Base-by-base conservation (phyloP, 257 asterid species). In the Penstemon eatonii region DNA sequence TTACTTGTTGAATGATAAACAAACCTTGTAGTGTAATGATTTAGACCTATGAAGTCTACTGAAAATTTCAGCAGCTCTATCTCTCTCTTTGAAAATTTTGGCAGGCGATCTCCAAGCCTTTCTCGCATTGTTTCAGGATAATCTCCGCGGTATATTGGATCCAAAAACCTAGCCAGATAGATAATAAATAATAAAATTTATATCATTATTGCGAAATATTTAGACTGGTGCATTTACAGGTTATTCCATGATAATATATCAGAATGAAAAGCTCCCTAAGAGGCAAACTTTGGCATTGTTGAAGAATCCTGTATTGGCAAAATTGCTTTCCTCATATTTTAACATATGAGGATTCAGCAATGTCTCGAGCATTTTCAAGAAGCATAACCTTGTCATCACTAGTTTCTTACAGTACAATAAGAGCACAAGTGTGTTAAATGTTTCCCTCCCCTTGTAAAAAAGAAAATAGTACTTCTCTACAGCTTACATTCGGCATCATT, bases 11-110 rank as follows among this genome's bases (percentile, higher is more conserved):
- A 70, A 52, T 82, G 81, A 64, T 73, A 66, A 73, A 80, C 79
- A 72, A 82, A 82, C 66, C 83, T 78, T 68, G 86, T 71, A 36
- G 86, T 85, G 69, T 80, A 82, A 77, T 85, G 87, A 60, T 85
- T 85, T 56, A 85, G 68, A 56, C 87, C 90, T 70, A 85, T 59
- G 68, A 82, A 85, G 79, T 85, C 90, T 38, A 80, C 50, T 4
- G 90, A 78, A 40, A 63, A 73, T 68, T 72, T 72, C 61, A 85
- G 86, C 69, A 82, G 76, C 63, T 78, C 77, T 68, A 60, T 78
- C 18, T 85, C 84, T 36, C 66, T 66, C 73, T 76, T 76, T 5
- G 84, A 80, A 75, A 85, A 85, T 52, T 66, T 61, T 55, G 90
- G 87, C 72, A 85, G 83, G 74, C 42, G 38, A 47, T 76, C 87